phyloP scores from a whole-genome alignment of 805 yeast genomes.

The Wickerhamiella bombiphila region DNA sequence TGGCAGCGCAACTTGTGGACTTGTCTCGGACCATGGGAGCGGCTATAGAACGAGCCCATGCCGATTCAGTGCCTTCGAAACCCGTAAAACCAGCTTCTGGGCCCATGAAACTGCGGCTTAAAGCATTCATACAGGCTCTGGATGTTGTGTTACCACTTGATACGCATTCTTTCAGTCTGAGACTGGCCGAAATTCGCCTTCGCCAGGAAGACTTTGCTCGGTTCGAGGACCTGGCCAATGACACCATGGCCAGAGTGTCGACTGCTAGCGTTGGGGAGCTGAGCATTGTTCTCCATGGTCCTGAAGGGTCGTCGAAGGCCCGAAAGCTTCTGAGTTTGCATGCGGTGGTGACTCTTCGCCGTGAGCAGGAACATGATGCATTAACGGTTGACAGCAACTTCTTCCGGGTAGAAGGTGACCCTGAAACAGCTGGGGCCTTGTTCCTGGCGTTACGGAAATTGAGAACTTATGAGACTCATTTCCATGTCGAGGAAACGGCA shows the following conservation, averaged over 20 bases:
- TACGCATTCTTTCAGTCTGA: slow-evolving; percentile 9
- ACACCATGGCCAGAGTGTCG: background rate
- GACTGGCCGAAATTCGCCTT: slow-evolving; percentile 2
- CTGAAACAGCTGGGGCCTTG: slow-evolving; percentile 13
- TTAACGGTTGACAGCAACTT: slow-evolving; percentile 12
- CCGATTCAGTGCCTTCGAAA: background rate
- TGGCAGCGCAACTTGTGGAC: slow-evolving; percentile 8
- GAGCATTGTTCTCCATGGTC: slow-evolving; percentile 3
- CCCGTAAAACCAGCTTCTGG: background rate
- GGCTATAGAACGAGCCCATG: slow-evolving; percentile 1
- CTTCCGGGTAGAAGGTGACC: slow-evolving; percentile 13
- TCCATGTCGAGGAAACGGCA: background rate
- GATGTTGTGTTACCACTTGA: slow-evolving; percentile 12
- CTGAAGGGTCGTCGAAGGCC: slow-evolving; percentile 1
- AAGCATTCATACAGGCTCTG: background rate
- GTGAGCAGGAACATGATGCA: slow-evolving; percentile 4
- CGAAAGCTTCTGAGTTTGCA: slow-evolving; percentile 10
- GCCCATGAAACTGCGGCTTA: background rate
- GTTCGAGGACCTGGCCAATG: slow-evolving; percentile 1
- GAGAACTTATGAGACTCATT: slow-evolving; percentile 2
- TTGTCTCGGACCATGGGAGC: slow-evolving; percentile 2
- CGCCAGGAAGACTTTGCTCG: slow-evolving; percentile 6
- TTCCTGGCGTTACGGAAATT: slow-evolving; percentile 10
- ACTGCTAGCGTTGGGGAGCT: slow-evolving; percentile 6
- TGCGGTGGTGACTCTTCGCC: slow-evolving; percentile 3